phyloP scores from a whole-genome alignment of 805 yeast species.

The Ogataea neopini region DNA sequence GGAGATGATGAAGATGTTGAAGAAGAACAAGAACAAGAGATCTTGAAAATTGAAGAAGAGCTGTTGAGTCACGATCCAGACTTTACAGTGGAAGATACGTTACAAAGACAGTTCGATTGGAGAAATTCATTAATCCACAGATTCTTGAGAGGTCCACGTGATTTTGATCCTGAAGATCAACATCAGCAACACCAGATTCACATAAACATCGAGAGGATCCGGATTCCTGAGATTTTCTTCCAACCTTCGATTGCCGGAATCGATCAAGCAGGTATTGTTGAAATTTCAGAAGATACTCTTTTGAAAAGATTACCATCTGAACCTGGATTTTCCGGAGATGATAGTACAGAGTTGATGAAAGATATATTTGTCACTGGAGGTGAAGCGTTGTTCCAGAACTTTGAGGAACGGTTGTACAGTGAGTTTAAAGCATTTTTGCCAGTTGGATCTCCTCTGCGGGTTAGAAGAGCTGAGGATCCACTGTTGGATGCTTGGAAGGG shows the following conservation, averaged over 20 bases:
- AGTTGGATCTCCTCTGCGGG: constrained; percentile 56
- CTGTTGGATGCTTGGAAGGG: constrained; percentile 89
- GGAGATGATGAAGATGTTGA: constrained; percentile 77
- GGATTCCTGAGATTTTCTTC: constrained; percentile 89
- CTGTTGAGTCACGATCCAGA: constrained; percentile 80
- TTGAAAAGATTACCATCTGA: constrained; percentile 58
- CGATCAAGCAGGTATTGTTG: constrained; percentile 93
- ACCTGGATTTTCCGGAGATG: constrained; percentile 53
- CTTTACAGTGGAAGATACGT: constrained; percentile 82
- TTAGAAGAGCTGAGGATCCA: constrained; percentile 68
- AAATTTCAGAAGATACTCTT: constrained; percentile 68
- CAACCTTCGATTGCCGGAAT: constrained; percentile 93
- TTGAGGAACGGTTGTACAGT: constrained; percentile 61
- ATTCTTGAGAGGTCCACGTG: constrained; percentile 88
- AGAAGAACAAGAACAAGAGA: constrained; percentile 66
- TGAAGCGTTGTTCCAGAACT: constrained; percentile 61
- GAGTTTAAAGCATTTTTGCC: constrained; percentile 79
- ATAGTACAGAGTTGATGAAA: constrained; percentile 46
- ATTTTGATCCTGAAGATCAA: constrained; percentile 77
- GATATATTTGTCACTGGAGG: constrained; percentile 91
- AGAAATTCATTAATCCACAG: constrained; percentile 73
- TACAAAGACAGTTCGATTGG: constrained; percentile 85
- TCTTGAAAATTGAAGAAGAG: constrained; percentile 68
- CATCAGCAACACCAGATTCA: constrained; percentile 90
- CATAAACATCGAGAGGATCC: constrained; percentile 83